These are phyloP conservation scores for Cladosporium sphaerospermum DNA, from an alignment of 2,329 filamentous ascomycete species.

Conservation along the genomic window DNA sequence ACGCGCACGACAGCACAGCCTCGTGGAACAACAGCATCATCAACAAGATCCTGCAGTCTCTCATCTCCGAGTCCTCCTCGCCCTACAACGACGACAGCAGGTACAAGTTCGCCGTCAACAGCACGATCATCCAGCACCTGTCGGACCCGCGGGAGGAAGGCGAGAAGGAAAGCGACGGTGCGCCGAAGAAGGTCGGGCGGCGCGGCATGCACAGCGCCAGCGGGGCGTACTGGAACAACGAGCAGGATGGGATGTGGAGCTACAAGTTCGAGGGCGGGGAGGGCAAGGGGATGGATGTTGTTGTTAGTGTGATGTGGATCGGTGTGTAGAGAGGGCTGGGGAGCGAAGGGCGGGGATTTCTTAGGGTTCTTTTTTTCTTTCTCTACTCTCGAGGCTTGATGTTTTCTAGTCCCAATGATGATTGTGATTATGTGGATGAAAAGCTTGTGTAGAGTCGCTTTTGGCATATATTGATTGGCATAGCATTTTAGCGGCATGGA, in stretches of 20 bases:
- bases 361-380: neutral
- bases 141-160: slow-evolving; percentile 56
- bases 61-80: slow-evolving; percentile 66
- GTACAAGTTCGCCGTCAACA: slow-evolving; percentile 96
- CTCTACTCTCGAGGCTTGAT: neutral
- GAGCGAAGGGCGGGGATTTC: slow-evolving; percentile 65
- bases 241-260: slow-evolving; percentile 84
- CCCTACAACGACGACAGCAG: slow-evolving; percentile 42
- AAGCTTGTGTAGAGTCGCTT: too few relatives aligned
- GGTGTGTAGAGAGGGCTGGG: slow-evolving; percentile 53
- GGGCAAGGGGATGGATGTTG: slow-evolving; percentile 47
- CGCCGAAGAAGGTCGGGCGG: slow-evolving; percentile 66
- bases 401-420: neutral
- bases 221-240: slow-evolving; percentile 84
- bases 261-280: slow-evolving; percentile 68
- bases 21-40: slow-evolving; percentile 92
- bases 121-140: slow-evolving; percentile 94
- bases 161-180: slow-evolving; percentile 45
- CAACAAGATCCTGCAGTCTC: slow-evolving; percentile 67
- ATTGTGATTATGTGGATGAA: too few relatives aligned
- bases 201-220: slow-evolving; percentile 86
- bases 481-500: too few relatives aligned
- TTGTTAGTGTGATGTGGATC: slow-evolving; percentile 63
- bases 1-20: slow-evolving; percentile 80
- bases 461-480: too few relatives aligned